These are phyloP conservation scores for Daldinia grandis DNA, from an alignment of 495 filamentous ascomycete genomes.

Conservation along the genomic window DNA sequence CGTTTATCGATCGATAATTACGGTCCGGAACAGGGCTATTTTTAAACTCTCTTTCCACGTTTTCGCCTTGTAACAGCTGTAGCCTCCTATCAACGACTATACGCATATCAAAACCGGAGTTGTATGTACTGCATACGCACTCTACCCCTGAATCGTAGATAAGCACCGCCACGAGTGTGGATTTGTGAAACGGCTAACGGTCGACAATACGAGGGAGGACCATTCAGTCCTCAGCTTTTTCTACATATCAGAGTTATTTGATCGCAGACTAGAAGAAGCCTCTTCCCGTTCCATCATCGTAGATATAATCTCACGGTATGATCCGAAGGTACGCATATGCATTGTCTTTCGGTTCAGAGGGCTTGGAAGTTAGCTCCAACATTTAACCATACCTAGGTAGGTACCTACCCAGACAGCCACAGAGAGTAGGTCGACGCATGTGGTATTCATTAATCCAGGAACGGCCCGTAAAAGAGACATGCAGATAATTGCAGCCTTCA, in stretches of 20 bases:
- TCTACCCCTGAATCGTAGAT: constrained; percentile 36
- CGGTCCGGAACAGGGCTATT: constrained; percentile 38
- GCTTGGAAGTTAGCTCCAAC: constrained; percentile 27
- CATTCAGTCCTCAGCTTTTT: neutral
- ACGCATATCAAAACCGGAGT: constrained; percentile 27
- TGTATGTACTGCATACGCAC: constrained; percentile 4
- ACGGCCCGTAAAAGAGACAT: constrained; percentile 27
- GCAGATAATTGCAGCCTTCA: constrained; percentile 29
- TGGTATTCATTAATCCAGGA: constrained; percentile 38
- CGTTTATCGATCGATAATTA: constrained; percentile 29
- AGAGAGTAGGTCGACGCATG: constrained; percentile 21
- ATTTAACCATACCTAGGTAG: constrained; percentile 20
- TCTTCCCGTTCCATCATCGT: neutral
- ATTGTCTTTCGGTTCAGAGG: constrained; percentile 13
- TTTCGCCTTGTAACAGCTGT: constrained; percentile 30
- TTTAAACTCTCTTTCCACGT: constrained; percentile 40
- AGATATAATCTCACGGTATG: constrained; percentile 27
- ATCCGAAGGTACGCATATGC: constrained; percentile 30
- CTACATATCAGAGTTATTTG: neutral
- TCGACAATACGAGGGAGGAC: constrained; percentile 27
- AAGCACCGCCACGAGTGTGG: constrained; percentile 41
- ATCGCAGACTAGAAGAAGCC: neutral
- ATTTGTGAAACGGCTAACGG: constrained; percentile 5
- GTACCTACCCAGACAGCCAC: neutral
- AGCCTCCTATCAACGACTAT: constrained; percentile 34